phyloP scores from a whole-genome alignment of 495 filamentous ascomycete species.

The Cetradonia linearis region DNA sequence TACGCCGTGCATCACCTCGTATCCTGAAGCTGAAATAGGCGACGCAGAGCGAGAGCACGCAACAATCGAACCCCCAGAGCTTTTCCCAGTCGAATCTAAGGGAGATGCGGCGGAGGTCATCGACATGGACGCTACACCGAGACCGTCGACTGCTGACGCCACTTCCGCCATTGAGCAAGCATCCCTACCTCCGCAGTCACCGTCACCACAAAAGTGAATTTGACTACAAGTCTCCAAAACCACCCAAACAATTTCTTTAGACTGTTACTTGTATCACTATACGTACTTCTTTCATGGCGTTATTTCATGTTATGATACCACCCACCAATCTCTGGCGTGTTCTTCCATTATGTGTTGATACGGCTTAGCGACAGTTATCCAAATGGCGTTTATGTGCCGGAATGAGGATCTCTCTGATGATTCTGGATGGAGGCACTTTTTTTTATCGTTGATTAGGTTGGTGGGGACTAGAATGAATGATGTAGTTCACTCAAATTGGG shows the following conservation, averaged over 20 bases:
- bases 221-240: neutral
- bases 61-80: constrained; percentile 22
- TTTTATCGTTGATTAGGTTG: neutral
- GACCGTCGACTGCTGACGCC: constrained; percentile 29
- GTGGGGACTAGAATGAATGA: neutral
- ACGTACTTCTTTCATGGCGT: neutral
- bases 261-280: constrained; percentile 2
- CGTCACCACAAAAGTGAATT: constrained; percentile 3
- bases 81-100: constrained; percentile 20
- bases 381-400: neutral
- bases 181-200: neutral
- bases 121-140: constrained; percentile 39
- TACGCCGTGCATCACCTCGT: neutral
- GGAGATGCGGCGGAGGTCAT: constrained; percentile 20
- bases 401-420: neutral
- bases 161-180: constrained; percentile 11
- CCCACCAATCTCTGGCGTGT: neutral
- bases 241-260: neutral
- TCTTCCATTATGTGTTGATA: constrained; percentile 12
- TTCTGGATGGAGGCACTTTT: neutral
- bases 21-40: constrained; percentile 1
- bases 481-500: neutral
- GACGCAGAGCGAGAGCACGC: constrained; percentile 1
- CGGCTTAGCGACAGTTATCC: constrained; percentile 13
- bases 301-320: constrained; percentile 1